These are phyloP conservation scores for Drechslerella stenobrocha DNA, from an alignment of 2,329 filamentous ascomycete genomes.

Conservation along the genomic window DNA sequence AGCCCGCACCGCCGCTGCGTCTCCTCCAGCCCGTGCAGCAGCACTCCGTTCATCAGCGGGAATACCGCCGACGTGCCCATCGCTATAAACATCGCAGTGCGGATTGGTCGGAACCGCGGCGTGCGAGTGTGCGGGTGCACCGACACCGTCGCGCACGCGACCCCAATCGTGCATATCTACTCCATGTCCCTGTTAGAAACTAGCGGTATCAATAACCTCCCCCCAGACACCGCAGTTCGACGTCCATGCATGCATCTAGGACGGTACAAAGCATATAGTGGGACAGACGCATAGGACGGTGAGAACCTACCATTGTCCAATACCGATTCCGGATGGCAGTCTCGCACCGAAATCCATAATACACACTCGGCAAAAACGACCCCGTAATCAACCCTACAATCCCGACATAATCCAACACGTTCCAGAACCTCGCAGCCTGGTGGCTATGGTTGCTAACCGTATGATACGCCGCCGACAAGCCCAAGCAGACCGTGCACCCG, in stretches of 20 bases:
- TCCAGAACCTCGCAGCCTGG: slow-evolving; percentile 76
- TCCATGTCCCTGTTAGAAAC: too few relatives aligned
- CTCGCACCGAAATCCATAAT: slow-evolving; percentile 79
- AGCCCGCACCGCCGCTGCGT: slow-evolving; percentile 76
- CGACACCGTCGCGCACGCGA: slow-evolving; percentile 75
- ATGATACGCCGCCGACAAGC: slow-evolving; percentile 84
- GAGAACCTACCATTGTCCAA: slow-evolving; percentile 68
- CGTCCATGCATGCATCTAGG: background rate
- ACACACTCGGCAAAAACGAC: slow-evolving; percentile 83
- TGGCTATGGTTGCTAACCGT: slow-evolving; percentile 82
- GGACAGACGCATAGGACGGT: background rate
- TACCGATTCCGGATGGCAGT: slow-evolving; percentile 70
- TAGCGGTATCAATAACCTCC: too few relatives aligned
- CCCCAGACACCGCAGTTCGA: too few relatives aligned
- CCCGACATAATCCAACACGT: slow-evolving; percentile 91
- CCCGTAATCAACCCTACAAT: slow-evolving; percentile 92
- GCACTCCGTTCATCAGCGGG: slow-evolving; percentile 76
- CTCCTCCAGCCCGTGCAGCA: slow-evolving; percentile 67
- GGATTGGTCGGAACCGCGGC: slow-evolving; percentile 78
- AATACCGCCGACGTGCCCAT: slow-evolving; percentile 83
- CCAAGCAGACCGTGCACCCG: slow-evolving; percentile 72
- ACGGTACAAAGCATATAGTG: background rate
- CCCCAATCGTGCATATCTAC: slow-evolving; percentile 75
- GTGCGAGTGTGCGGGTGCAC: slow-evolving; percentile 82
- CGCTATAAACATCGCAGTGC: slow-evolving; percentile 84